phyloP scores from a whole-genome alignment of 2,329 filamentous ascomycete species.

The Penicillium verrucosum region DNA sequence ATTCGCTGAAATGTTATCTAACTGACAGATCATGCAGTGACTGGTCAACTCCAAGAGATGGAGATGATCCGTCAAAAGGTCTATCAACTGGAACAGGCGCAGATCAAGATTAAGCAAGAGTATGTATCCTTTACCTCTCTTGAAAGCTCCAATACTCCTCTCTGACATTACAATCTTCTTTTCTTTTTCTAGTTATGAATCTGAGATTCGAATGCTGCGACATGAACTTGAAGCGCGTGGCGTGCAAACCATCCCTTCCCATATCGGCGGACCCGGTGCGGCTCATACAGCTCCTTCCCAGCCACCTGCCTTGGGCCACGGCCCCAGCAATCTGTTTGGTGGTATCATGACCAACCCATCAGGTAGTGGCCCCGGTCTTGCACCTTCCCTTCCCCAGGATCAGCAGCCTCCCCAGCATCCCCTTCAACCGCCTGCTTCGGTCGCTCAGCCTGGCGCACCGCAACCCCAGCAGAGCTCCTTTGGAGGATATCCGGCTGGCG shows the following conservation, averaged over 20 bases:
- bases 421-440: slow-evolving; percentile 56
- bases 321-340: slow-evolving; percentile 85
- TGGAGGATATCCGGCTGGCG: slow-evolving; percentile 65
- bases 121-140: slow-evolving; percentile 50
- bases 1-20: slow-evolving; percentile 24
- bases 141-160: background rate
- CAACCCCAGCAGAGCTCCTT: slow-evolving; percentile 70
- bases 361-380: slow-evolving; percentile 80
- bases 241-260: slow-evolving; percentile 61
- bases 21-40: slow-evolving; percentile 58
- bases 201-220: slow-evolving; percentile 79
- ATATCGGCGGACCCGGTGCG: slow-evolving; percentile 61
- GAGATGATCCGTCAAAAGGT: slow-evolving; percentile 91
- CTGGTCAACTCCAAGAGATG: slow-evolving; percentile 89
- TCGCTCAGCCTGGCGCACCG: slow-evolving; percentile 59
- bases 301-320: slow-evolving; percentile 81
- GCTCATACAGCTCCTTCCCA: slow-evolving; percentile 78
- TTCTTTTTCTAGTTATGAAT: slow-evolving; percentile 70
- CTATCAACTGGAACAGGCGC: slow-evolving; percentile 85
- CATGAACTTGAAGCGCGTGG: slow-evolving; percentile 78
- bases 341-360: slow-evolving; percentile 91
- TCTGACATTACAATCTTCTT: slow-evolving; percentile 11
- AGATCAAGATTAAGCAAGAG: slow-evolving; percentile 88
- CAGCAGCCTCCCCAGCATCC: slow-evolving; percentile 59
- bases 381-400: slow-evolving; percentile 68